Evolutionary conservation across 2,329 filamentous ascomycete species (phyloP).

Genomic region (Pseudonectria buxi): DNA sequence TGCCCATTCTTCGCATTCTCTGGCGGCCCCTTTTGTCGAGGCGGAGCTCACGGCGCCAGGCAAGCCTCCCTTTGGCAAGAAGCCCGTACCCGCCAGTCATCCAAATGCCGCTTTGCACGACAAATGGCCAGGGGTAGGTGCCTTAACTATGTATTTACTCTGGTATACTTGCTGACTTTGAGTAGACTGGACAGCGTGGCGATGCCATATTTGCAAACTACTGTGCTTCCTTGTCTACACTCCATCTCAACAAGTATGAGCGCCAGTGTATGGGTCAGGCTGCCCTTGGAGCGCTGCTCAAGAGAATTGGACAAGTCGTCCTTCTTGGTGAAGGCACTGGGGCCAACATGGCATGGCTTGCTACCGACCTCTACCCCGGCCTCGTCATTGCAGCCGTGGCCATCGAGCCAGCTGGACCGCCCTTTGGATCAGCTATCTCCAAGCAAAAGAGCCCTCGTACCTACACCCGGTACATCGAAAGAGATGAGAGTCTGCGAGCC

Average conservation of each 20-base stretch:
- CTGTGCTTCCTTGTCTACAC: constrained; percentile 35
- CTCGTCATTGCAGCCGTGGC: constrained; percentile 42
- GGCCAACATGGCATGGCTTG: constrained; percentile 38
- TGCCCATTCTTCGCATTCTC: constrained; percentile 6
- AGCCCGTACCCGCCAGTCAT: constrained; percentile 7
- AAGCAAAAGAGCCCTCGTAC: constrained; percentile 6
- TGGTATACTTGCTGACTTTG: constrained; percentile 3
- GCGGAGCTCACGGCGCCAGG: constrained; percentile 27
- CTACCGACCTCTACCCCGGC: constrained; percentile 41
- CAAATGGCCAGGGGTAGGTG: constrained; percentile 35
- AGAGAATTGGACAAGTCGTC: constrained; percentile 34
- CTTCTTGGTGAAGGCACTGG: constrained; percentile 46
- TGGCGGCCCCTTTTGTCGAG: constrained; percentile 20
- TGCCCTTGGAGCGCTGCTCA: constrained; percentile 36
- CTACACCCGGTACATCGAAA: constrained; percentile 16
- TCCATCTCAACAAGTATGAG: constrained; percentile 20
- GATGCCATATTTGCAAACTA: constrained; percentile 44
- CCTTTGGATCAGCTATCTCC: constrained; percentile 29
- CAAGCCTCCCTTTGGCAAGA: constrained; percentile 2
- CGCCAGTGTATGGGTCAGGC: constrained; percentile 26
- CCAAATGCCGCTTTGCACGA: constrained; percentile 23
- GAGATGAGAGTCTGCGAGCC: constrained; percentile 23
- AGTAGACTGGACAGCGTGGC: constrained; percentile 29
- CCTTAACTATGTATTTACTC: too few relatives aligned
- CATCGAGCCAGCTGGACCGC: constrained; percentile 48